These are phyloP conservation scores for Pleurotus sapidus DNA, from an alignment of 768 basidiomycete species.

Conservation along the genomic window DNA sequence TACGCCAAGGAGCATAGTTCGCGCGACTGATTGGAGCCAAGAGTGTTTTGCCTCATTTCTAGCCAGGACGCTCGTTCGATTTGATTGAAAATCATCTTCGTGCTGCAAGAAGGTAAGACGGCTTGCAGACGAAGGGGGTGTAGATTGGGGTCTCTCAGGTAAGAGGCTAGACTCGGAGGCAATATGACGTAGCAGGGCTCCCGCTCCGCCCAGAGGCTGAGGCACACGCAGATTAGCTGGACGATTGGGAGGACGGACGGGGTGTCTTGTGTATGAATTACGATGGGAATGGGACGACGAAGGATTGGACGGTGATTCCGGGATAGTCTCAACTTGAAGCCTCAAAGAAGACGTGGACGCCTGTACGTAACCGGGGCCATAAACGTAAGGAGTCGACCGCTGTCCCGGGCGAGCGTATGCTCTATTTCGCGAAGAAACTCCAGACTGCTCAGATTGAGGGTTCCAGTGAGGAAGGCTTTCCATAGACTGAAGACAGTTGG, in stretches of 20 bases:
- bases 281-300: constrained; percentile 13
- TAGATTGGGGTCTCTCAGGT: constrained; percentile 18
- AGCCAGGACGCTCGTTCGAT: background rate
- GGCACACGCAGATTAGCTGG: constrained; percentile 10
- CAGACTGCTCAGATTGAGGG: background rate
- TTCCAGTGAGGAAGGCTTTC: constrained; percentile 3
- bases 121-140: constrained; percentile 25
- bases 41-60: constrained; percentile 3
- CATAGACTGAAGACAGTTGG: background rate
- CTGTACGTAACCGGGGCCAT: background rate
- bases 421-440: background rate
- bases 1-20: constrained; percentile 3
- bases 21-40: background rate
- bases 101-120: constrained; percentile 17
- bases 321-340: constrained; percentile 8
- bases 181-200: constrained; percentile 74
- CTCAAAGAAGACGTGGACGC: background rate
- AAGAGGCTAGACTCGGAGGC: constrained; percentile 36
- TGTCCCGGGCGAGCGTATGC: background rate
- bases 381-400: background rate
- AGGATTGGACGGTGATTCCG: constrained; percentile 30
- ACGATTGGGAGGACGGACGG: constrained; percentile 24
- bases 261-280: constrained; percentile 12
- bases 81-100: constrained; percentile 1
- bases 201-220: constrained; percentile 45